phyloP scores from a whole-genome alignment of 192 early-diverging fungal genomes.

The Rhizophlyctis rosea region DNA sequence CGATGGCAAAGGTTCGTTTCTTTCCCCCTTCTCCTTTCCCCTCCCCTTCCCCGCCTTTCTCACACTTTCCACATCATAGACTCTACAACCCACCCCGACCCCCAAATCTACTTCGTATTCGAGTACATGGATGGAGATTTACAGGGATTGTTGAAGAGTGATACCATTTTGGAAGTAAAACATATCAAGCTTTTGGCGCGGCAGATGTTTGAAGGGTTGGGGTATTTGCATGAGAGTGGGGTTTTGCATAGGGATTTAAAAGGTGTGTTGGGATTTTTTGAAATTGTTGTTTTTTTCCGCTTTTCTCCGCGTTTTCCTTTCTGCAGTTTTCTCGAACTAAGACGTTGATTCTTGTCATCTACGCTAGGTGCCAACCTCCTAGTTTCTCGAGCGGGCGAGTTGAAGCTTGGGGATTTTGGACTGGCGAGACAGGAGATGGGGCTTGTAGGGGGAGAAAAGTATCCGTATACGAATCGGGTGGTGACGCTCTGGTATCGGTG shows the following conservation, averaged over 20 bases:
- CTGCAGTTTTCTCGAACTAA: neutral
- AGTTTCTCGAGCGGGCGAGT: conserved; percentile 76
- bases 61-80: conserved; percentile 2
- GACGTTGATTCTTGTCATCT: neutral
- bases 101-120: conserved; percentile 89
- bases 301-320: conserved; percentile 2
- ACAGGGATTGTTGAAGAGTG: conserved; percentile 84
- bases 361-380: conserved; percentile 75
- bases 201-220: conserved; percentile 83
- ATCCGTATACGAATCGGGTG: conserved; percentile 82
- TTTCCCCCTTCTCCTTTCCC: neutral
- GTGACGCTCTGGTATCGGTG: conserved; percentile 98
- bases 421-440: conserved; percentile 65
- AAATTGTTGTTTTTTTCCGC: conserved; percentile 12
- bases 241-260: conserved; percentile 94
- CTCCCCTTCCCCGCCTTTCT: conserved; percentile 8
- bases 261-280: conserved; percentile 44
- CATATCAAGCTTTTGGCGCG: conserved; percentile 89
- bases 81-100: conserved; percentile 13
- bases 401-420: conserved; percentile 98
- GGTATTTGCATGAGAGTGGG: conserved; percentile 74
- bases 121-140: conserved; percentile 99
- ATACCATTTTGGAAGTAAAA: too few relatives aligned
- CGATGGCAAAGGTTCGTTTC: conserved; percentile 13
- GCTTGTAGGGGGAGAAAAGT: conserved; percentile 3